These are phyloP conservation scores for Hyaloscypha hepaticicola DNA, from an alignment of 495 filamentous ascomycete genomes.

Conservation along the genomic window DNA sequence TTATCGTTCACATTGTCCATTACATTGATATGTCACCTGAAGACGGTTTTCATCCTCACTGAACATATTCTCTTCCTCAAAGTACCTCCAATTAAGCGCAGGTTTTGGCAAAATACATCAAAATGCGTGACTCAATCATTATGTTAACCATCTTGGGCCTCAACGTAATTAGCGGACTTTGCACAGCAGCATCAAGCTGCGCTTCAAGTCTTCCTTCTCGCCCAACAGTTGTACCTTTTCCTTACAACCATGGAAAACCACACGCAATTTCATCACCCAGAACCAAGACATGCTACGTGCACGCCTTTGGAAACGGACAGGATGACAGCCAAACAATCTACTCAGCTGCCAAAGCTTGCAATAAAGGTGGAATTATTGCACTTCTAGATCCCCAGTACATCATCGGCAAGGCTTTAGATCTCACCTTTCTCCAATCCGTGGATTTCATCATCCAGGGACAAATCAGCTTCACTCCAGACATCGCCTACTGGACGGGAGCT, in stretches of 20 bases:
- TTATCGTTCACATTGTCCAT: too few species aligned
- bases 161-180: background rate
- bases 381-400: constrained; percentile 54
- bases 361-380: constrained; percentile 63
- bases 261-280: constrained; percentile 24
- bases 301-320: constrained; percentile 33
- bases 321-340: constrained; percentile 60
- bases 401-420: constrained; percentile 60
- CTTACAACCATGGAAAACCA: constrained; percentile 21
- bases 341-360: constrained; percentile 56
- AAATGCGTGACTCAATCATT: constrained; percentile 5
- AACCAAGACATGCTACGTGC: constrained; percentile 30
- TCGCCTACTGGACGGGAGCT: constrained; percentile 56
- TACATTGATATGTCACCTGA: too few species aligned
- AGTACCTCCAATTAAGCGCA: too few species aligned
- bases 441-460: constrained; percentile 53
- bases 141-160: background rate
- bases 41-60: too few species aligned
- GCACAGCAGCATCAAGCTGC: background rate
- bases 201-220: constrained; percentile 1
- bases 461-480: constrained; percentile 60
- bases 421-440: constrained; percentile 59
- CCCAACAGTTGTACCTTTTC: background rate
- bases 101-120: too few species aligned
- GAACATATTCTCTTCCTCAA: too few species aligned